Evolutionary conservation across 306 rosid species (phyloP).

Genomic region (Astragalus membranaceus): DNA sequence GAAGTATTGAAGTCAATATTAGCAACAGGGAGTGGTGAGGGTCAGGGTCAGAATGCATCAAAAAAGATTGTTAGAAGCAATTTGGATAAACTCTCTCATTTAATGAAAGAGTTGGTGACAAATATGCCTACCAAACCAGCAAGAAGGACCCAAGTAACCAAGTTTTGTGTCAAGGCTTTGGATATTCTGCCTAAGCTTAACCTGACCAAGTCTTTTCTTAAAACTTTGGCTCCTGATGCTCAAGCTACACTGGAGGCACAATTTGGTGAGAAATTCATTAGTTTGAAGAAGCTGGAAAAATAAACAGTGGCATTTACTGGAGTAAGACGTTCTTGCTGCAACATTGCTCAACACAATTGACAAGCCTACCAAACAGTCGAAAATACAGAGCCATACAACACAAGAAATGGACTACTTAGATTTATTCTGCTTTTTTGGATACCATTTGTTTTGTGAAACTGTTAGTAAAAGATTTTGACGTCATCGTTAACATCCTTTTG

Average conservation of each 20-base stretch:
- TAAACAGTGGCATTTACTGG: not conserved
- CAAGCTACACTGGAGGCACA: slow-evolving; percentile 51
- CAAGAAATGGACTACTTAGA: too few species aligned
- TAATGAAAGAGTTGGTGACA: slow-evolving; percentile 58
- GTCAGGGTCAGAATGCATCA: slow-evolving; percentile 30
- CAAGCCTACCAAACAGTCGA: not conserved
- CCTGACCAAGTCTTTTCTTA: slow-evolving; percentile 43
- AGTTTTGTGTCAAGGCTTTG: slow-evolving; percentile 53
- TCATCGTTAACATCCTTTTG: not conserved
- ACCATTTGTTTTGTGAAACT: not conserved
- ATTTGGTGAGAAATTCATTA: slow-evolving; percentile 49
- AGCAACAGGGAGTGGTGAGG: slow-evolving; percentile 23
- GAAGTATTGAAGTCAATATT: slow-evolving; percentile 50
- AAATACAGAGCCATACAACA: not conserved
- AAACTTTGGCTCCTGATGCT: slow-evolving; percentile 43
- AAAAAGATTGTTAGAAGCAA: slow-evolving; percentile 44
- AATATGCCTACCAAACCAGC: slow-evolving; percentile 62
- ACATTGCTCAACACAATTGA: not conserved
- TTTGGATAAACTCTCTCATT: slow-evolving; percentile 40
- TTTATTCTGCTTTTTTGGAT: not conserved
- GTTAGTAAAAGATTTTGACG: not conserved
- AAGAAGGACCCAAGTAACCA: slow-evolving; percentile 52
- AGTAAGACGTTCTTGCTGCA: not conserved
- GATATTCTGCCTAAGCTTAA: slow-evolving; percentile 40
- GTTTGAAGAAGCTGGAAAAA: slow-evolving; percentile 39